Evolutionary conservation across 148 eudicot species (phyloP), one percentile per base, ranked within the genome.

Genomic region (Cornus florida): DNA sequence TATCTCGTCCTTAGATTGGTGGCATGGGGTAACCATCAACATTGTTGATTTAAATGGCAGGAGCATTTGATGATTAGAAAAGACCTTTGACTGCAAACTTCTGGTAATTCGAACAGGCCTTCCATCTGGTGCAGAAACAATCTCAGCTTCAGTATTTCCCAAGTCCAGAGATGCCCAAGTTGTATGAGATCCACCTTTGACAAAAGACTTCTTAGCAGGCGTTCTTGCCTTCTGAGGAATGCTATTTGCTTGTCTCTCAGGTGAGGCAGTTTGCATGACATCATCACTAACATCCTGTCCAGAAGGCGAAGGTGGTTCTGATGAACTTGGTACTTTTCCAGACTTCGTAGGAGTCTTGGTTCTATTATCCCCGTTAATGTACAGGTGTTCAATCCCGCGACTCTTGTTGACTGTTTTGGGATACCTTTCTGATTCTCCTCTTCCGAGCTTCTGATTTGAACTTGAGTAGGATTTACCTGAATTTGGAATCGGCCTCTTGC

Each of bases 251-350:
- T 70, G 79, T 50, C 76, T 86, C 67, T 71, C 77, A 60, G 76
- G 57, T 67, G 35, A 66, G 70, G 60, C 46, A 77, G 71, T 70
- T 77, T 66, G 81, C 80, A 78, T 57, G 68, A 86, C 77, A 84
- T 80, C 85, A 11, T 83, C 88, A 79, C 81, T 81, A 59, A 67
- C 75, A 75, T 88, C 88, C 71, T 90, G 88, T 35, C 38, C 81
- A 69, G 94, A 89, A 74, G 94, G 82, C 60, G 95, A 89, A 69
- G 87, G 81, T 68, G 79, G 79, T 32, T 87, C 91, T 67, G 87
- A 84, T 75, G 75, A 79, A 66, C 17, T 76, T 74, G 79, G 78
- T 77, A 78, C 76, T 67, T 28, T 80, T 77, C 86, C 84, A 76
- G 75, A 78, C 76, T 46, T 75, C 50, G 64, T 41, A 76, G 74